Evolutionary conservation across 495 filamentous ascomycete species (phyloP).

Genomic region (Neurospora sublineolata): DNA sequence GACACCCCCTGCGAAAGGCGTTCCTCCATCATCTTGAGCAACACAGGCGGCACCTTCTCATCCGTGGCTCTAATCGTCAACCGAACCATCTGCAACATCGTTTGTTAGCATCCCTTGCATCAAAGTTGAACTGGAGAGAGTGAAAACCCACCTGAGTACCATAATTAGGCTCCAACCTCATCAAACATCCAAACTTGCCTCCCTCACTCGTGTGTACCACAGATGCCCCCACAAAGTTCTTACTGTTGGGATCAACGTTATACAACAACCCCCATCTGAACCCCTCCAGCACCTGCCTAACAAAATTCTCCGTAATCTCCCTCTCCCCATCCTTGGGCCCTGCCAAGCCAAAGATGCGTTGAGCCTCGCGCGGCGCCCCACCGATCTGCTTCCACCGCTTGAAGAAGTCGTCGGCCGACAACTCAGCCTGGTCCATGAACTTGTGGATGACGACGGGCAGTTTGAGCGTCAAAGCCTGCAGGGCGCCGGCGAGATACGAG

Average conservation of each 20-base stretch:
- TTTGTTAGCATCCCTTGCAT: neutral
- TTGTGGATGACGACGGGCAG: slow-evolving; percentile 84
- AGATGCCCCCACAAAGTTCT: slow-evolving; percentile 88
- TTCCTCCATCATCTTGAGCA: slow-evolving; percentile 82
- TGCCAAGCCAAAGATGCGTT: slow-evolving; percentile 64
- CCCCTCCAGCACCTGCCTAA: slow-evolving; percentile 56
- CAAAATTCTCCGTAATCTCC: slow-evolving; percentile 45
- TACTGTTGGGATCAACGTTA: slow-evolving; percentile 76
- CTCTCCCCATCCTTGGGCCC: slow-evolving; percentile 37
- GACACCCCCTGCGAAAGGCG: slow-evolving; percentile 45
- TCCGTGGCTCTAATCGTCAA: slow-evolving; percentile 92
- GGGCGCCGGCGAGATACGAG: slow-evolving; percentile 83
- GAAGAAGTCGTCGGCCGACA: slow-evolving; percentile 89
- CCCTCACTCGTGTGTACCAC: slow-evolving; percentile 72
- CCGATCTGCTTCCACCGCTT: slow-evolving; percentile 99
- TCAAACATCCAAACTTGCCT: slow-evolving; percentile 87
- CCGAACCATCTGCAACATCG: slow-evolving; percentile 66
- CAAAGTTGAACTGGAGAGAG: neutral
- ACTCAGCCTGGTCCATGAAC: slow-evolving; percentile 84
- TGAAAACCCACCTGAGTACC: slow-evolving; percentile 56
- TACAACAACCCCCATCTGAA: slow-evolving; percentile 83
- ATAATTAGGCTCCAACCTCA: slow-evolving; percentile 92
- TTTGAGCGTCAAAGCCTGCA: slow-evolving; percentile 86
- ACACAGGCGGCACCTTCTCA: slow-evolving; percentile 66
- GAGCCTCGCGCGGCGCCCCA: slow-evolving; percentile 70